Evolutionary conservation across 345 rosid species (phyloP).

Genomic region (Corymbia maculata): DNA sequence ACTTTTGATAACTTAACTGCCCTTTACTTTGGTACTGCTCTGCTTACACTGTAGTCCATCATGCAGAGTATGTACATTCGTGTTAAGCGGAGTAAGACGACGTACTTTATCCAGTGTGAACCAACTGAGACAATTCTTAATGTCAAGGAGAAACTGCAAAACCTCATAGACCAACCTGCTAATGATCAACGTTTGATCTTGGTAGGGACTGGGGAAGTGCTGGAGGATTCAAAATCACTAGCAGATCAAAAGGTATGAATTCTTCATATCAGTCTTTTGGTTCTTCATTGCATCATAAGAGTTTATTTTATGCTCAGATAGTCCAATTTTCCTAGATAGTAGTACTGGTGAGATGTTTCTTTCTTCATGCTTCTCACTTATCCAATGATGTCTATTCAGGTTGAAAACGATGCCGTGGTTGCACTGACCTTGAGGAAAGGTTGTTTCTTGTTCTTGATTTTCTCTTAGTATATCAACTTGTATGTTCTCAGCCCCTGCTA

Average conservation of each 20-base stretch:
- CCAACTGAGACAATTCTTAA: slow-evolving; percentile 70
- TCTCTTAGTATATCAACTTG: background rate
- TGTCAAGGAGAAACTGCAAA: slow-evolving; percentile 64
- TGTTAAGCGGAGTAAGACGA: slow-evolving; percentile 74
- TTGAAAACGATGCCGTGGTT: slow-evolving; percentile 91
- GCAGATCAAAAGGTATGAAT: slow-evolving; percentile 68
- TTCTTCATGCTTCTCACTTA: background rate
- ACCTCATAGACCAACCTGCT: slow-evolving; percentile 57
- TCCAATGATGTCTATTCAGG: slow-evolving; percentile 35
- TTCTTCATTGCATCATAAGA: background rate
- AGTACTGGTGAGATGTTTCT: background rate
- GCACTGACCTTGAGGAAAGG: slow-evolving; percentile 90
- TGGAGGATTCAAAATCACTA: slow-evolving; percentile 72
- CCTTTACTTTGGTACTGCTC: background rate
- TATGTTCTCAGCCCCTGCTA: background rate
- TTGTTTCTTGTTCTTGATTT: slow-evolving; percentile 10
- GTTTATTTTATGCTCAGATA: background rate
- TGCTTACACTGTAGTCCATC: background rate
- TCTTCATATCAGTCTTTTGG: background rate
- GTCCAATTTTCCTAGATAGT: background rate
- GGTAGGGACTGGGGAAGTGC: slow-evolving; percentile 42
- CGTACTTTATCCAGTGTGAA: slow-evolving; percentile 82
- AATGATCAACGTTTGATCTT: slow-evolving; percentile 63
- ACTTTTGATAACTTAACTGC: background rate
- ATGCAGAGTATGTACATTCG: slow-evolving; percentile 88